These are phyloP conservation scores for Gossypium laxum DNA, from an alignment of 441 rosid species.

Conservation along the genomic window DNA sequence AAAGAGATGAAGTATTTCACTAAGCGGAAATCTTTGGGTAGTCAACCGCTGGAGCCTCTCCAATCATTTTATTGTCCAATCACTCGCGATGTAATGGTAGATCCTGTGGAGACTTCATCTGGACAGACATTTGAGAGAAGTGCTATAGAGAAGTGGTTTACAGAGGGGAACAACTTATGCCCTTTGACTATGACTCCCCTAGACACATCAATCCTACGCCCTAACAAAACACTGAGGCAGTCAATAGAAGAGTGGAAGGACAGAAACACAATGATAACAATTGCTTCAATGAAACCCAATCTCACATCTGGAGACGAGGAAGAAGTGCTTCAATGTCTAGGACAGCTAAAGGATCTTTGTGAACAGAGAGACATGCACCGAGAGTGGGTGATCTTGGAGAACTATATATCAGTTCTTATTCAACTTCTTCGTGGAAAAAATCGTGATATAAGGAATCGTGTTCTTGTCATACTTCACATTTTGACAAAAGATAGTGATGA, in stretches of 20 bases:
- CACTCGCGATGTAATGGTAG: constrained; percentile 52
- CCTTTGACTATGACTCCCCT: constrained; percentile 45
- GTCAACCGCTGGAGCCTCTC: constrained; percentile 50
- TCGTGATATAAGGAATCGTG: constrained; percentile 33
- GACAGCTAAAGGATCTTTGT: constrained; percentile 43
- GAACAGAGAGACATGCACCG: constrained; percentile 43
- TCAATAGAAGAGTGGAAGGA: constrained; percentile 71
- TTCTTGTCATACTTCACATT: constrained; percentile 35
- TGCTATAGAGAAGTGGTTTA: constrained; percentile 58
- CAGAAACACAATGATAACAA: constrained; percentile 52
- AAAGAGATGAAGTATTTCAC: constrained; percentile 42
- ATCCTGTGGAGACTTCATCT: constrained; percentile 66
- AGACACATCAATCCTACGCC: constrained; percentile 42
- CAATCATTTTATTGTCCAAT: constrained; percentile 59
- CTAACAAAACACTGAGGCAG: constrained; percentile 52
- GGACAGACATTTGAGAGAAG: constrained; percentile 63
- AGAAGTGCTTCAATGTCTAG: constrained; percentile 38
- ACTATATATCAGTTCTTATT: constrained; percentile 39
- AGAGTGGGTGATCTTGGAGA: constrained; percentile 57
- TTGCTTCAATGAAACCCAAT: constrained; percentile 46
- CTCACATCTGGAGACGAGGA: constrained; percentile 34
- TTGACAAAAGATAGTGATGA: constrained; percentile 40
- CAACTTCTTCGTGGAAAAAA: constrained; percentile 34
- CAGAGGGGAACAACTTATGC: constrained; percentile 44
- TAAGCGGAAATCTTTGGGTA: constrained; percentile 49